These are phyloP conservation scores for Arthroderma sp. DNA, from an alignment of 2,329 filamentous ascomycete species.

Conservation along the genomic window DNA sequence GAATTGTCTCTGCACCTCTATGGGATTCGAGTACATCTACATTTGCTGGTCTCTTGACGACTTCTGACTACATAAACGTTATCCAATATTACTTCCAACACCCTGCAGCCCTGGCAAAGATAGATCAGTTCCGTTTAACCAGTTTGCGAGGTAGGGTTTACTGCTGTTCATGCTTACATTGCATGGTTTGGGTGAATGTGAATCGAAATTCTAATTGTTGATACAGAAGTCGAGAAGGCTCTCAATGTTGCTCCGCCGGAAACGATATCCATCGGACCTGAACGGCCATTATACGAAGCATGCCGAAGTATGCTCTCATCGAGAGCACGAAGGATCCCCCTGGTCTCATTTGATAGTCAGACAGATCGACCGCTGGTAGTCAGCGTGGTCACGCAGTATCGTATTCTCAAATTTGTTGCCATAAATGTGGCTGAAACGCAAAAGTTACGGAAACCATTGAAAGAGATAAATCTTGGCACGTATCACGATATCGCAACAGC, in stretches of 20 bases:
- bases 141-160: constrained; percentile 62
- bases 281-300: constrained; percentile 83
- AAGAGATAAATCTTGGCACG: constrained; percentile 72
- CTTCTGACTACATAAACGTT: constrained; percentile 95
- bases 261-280: constrained; percentile 88
- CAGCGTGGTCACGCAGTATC: constrained; percentile 94
- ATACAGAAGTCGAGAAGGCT: constrained; percentile 79
- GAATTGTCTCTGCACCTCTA: constrained; percentile 90
- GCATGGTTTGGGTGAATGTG: constrained; percentile 6
- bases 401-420: constrained; percentile 95
- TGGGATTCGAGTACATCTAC: constrained; percentile 91
- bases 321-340: constrained; percentile 79
- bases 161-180: neutral
- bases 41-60: constrained; percentile 87
- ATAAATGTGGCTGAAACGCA: constrained; percentile 88
- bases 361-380: constrained; percentile 86
- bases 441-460: constrained; percentile 72
- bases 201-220: constrained; percentile 8
- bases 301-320: constrained; percentile 90
- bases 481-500: constrained; percentile 71
- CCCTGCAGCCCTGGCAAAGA: constrained; percentile 72
- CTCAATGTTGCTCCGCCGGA: constrained; percentile 85
- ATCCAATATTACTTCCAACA: constrained; percentile 99
- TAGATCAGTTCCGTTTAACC: constrained; percentile 87
- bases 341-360: constrained; percentile 89